Conservation (phyloP, 1,284 basidiomycete species). For the Chondrostereum purpureum region DNA sequence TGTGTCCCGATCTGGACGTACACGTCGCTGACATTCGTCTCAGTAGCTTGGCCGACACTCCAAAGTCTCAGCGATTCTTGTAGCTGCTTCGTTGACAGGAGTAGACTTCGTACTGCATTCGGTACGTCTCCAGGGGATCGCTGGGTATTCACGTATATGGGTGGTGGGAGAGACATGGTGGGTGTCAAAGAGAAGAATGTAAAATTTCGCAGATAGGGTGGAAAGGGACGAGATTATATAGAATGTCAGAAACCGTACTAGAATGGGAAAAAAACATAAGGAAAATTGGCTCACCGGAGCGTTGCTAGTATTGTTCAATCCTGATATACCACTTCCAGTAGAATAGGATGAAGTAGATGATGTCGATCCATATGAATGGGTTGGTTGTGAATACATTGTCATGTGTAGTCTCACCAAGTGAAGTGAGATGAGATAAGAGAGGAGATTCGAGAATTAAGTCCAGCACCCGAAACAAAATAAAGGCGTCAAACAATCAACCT, state of each 20-base stretch:
- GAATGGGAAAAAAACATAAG: no score
- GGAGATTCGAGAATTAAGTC: slow-evolving; percentile 8
- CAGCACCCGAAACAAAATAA: no score
- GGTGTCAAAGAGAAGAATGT: no score
- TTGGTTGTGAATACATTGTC: slow-evolving; percentile 3
- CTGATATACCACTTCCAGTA: slow-evolving; percentile 8
- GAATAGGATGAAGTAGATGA: background rate
- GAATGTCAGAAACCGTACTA: no score
- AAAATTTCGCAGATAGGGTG: no score
- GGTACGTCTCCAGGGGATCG: slow-evolving; percentile 40
- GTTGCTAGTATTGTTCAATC: slow-evolving; percentile 3
- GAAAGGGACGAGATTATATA: no score
- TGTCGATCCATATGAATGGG: background rate
- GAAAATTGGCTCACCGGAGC: slow-evolving; percentile 3
- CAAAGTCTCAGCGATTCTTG: slow-evolving; percentile 77
- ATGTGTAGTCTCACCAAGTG: no score
- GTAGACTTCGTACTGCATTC: slow-evolving; percentile 72
- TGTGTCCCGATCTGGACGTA: slow-evolving; percentile 93
- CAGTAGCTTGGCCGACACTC: slow-evolving; percentile 61
- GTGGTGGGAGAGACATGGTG: slow-evolving; percentile 4
- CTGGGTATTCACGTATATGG: slow-evolving; percentile 11
- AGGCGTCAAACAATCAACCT: no score
- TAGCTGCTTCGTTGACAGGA: slow-evolving; percentile 83
- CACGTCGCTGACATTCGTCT: slow-evolving; percentile 83
- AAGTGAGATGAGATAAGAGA: slow-evolving; percentile 9